Evolutionary conservation across 495 filamentous ascomycete species (phyloP), one percentile per base, ranked within the genome.

Genomic region (Recurvomyces mirabilis): DNA sequence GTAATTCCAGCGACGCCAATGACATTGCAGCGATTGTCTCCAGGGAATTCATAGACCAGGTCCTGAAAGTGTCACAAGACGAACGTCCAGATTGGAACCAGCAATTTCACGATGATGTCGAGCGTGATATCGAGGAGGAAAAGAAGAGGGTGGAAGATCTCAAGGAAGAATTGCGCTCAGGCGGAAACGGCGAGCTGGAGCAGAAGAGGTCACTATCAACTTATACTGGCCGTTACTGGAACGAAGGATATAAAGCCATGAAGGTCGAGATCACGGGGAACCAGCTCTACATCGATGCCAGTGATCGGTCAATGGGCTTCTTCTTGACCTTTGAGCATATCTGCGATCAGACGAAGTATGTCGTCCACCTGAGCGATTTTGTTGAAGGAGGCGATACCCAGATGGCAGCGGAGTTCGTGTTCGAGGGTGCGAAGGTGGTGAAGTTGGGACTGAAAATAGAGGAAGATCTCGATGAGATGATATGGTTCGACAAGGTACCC

Each of bases 401-500:
- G 30, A 5, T 38, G 5, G 25, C 6, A 22, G 47, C 47, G 5
- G 47, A 43, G 28, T 50, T 50, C 18, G 4, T 17, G 18, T 50
- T 50, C 15, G 33, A 44, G 21, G 28, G 31, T 19, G 47, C 33
- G 11, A 24, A 14, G 33, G 47, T 32, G 21, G 34, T 45, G 21
- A 29, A 43, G 31, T 44, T 50, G 34, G 47, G 47, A 14, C 10
- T 50, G 17, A 22, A 45, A 2, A n/a, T 50, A 5, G 47, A 50
- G 24, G 14, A 26, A 25, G 47, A 38, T 11, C 14, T 50, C 15
- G 30, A 44, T 2, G n/a, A 29, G 17, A 19, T 25, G 29, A 50
- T 50, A 7, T 50, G 47, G 41, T 50, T 50, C 25, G 38, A 48
- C n/a, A n/a, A n/a, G n/a, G n/a, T n/a, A n/a, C n/a, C n/a, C n/a